Conservation (phyloP, 305 asterid species). For the Rubia balearica region DNA sequence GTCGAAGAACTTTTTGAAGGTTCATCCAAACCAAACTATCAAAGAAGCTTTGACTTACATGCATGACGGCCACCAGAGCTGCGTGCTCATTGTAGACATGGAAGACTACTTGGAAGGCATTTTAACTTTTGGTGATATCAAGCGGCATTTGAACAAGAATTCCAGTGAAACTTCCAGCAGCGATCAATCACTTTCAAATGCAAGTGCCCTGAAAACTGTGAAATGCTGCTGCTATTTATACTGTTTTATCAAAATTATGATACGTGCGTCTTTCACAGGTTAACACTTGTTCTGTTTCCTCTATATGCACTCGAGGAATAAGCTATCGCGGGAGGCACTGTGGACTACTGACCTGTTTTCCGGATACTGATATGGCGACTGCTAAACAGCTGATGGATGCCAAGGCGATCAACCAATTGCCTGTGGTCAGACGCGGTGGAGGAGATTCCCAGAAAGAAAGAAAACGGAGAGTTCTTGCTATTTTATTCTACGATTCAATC, state of each 20-base stretch:
- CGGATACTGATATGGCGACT: constrained; percentile 75
- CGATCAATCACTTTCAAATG: constrained; percentile 38
- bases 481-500: constrained; percentile 73
- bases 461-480: constrained; percentile 50
- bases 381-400: constrained; percentile 98
- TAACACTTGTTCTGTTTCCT: constrained; percentile 50
- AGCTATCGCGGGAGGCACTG: constrained; percentile 60
- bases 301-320: constrained; percentile 74
- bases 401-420: constrained; percentile 79
- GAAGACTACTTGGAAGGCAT: constrained; percentile 81
- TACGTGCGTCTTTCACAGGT: constrained; percentile 33
- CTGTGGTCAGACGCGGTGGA: constrained; percentile 66
- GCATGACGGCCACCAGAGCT: constrained; percentile 63
- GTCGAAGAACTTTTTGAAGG: constrained; percentile 59
- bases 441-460: constrained; percentile 47
- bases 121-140: constrained; percentile 74
- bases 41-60: constrained; percentile 64
- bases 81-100: constrained; percentile 58
- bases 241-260: not conserved
- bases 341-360: constrained; percentile 72
- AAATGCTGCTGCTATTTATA: constrained; percentile 4
- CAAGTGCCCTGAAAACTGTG: constrained; percentile 21
- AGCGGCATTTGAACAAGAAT: constrained; percentile 43
- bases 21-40: constrained; percentile 52
- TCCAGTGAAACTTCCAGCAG: constrained; percentile 40